Evolutionary conservation across 495 filamentous ascomycete genomes (phyloP).

Genomic region (Trichoderma virens): DNA sequence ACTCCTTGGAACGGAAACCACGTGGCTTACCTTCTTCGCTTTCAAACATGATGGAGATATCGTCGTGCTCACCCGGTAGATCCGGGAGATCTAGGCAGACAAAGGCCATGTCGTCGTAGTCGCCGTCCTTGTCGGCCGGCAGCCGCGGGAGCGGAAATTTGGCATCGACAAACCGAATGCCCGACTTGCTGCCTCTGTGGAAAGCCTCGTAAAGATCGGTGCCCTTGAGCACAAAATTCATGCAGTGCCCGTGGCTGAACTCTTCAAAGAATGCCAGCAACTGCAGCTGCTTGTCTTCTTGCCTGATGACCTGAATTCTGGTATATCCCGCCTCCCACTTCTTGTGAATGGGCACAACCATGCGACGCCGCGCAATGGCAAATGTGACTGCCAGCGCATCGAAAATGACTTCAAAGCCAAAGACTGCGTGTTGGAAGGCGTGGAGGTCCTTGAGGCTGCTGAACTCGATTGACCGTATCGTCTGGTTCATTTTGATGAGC

Average conservation of each 20-base stretch:
- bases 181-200: constrained; percentile 56
- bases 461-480: constrained; percentile 48
- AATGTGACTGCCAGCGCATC: constrained; percentile 67
- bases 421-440: constrained; percentile 65
- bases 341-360: constrained; percentile 85
- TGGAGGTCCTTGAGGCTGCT: constrained; percentile 55
- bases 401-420: constrained; percentile 67
- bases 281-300: constrained; percentile 62
- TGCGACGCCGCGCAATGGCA: constrained; percentile 73
- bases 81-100: constrained; percentile 79
- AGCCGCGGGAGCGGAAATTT: constrained; percentile 77
- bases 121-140: constrained; percentile 39
- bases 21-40: constrained; percentile 59
- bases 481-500: constrained; percentile 27
- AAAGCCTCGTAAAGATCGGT: constrained; percentile 74
- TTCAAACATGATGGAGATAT: constrained; percentile 78
- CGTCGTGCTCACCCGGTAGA: constrained; percentile 83
- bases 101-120: constrained; percentile 50
- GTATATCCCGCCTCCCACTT: constrained; percentile 74
- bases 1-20: too few relatives aligned
- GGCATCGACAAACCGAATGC: constrained; percentile 71
- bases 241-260: constrained; percentile 73
- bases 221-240: constrained; percentile 76
- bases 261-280: constrained; percentile 76
- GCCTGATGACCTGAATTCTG: constrained; percentile 64